These are phyloP conservation scores for Loxodes magnus DNA, from an alignment of 73 alveolate species.

Conservation along the genomic window DNA sequence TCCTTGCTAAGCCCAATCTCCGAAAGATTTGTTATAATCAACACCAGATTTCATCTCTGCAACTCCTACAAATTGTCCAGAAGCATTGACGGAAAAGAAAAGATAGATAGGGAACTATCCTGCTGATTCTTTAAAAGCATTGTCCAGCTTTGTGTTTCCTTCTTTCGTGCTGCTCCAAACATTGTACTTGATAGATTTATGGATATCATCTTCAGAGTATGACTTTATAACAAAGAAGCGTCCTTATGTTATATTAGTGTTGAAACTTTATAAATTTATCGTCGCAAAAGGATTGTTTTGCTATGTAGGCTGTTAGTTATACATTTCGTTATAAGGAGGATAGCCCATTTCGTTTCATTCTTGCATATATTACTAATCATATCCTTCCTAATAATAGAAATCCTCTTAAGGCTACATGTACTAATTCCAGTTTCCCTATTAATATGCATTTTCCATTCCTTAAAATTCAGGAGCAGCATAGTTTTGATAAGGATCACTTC, in stretches of 20 bases:
- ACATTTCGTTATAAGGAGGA: too few species aligned
- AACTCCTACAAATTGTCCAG: slow-evolving; percentile 44
- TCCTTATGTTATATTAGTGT: slow-evolving; percentile 1
- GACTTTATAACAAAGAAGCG: slow-evolving; percentile 46
- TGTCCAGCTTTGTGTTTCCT: slow-evolving; percentile 40
- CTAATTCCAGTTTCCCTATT: too few species aligned
- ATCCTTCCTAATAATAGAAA: too few species aligned
- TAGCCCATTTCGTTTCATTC: too few species aligned
- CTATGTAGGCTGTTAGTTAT: too few species aligned
- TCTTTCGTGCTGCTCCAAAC: slow-evolving; percentile 46
- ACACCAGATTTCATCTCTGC: slow-evolving; percentile 45
- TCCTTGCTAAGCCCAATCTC: slow-evolving; percentile 47
- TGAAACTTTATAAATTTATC: slow-evolving; percentile 2
- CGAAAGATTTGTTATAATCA: slow-evolving; percentile 25
- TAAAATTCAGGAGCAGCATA: too few species aligned
- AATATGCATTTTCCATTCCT: too few species aligned
- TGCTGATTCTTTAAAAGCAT: slow-evolving; percentile 25
- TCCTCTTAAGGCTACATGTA: too few species aligned
- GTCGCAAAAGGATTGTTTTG: too few species aligned
- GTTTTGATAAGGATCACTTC: too few species aligned
- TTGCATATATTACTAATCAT: too few species aligned
- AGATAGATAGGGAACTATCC: slow-evolving; percentile 27
- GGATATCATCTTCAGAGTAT: slow-evolving; percentile 55
- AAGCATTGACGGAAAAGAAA: slow-evolving; percentile 38
- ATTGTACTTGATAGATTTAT: slow-evolving; percentile 45